Evolutionary conservation across 257 asterid species (phyloP).

Genomic region (Thymus quinquecostatus): DNA sequence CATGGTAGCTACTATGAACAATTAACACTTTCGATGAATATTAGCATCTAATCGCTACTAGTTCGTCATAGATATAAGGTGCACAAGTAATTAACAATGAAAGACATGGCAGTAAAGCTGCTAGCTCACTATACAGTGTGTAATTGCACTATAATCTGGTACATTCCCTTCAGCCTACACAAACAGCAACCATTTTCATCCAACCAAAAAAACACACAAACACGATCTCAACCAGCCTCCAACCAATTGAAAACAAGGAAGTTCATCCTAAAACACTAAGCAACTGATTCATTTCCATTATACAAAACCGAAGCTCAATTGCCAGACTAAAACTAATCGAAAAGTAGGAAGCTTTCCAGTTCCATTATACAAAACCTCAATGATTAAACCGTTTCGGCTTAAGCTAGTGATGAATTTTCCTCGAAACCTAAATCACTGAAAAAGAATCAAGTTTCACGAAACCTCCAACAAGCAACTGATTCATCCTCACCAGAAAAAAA

Average conservation of each 20-base stretch:
- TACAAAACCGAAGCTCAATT: neutral
- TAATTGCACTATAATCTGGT: neutral
- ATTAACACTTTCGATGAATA: neutral
- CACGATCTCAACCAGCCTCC: neutral
- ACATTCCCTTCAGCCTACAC: neutral
- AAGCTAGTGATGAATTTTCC: neutral
- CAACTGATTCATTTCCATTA: neutral
- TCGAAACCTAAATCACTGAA: neutral
- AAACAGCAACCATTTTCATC: neutral
- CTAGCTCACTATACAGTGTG: neutral
- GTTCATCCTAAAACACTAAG: neutral
- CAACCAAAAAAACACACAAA: neutral
- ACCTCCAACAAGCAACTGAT: neutral
- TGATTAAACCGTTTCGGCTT: neutral
- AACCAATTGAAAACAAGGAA: neutral
- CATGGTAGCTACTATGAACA: too few relatives aligned
- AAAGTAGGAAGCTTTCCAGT: neutral
- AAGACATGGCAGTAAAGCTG: neutral
- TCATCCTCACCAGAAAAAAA: neutral
- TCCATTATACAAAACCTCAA: neutral
- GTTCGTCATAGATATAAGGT: neutral
- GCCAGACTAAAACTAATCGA: conserved; percentile 1
- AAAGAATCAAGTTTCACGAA: neutral
- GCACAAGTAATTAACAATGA: neutral
- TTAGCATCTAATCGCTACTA: neutral